These are phyloP conservation scores for Blumeria graminis DNA, from an alignment of 2,329 filamentous ascomycete species.

Conservation along the genomic window DNA sequence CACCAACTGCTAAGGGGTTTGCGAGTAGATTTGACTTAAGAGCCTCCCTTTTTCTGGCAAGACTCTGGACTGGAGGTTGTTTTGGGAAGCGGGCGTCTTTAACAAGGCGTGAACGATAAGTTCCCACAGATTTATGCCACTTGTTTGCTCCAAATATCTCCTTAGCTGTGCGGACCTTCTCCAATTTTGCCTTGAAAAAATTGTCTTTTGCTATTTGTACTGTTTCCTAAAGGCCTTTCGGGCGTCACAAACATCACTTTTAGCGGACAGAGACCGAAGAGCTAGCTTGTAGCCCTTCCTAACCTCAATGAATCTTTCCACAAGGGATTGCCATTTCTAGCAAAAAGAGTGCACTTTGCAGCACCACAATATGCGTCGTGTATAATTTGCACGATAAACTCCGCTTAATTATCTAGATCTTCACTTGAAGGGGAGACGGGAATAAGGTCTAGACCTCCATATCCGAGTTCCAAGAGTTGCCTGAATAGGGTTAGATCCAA, in stretches of 20 bases:
- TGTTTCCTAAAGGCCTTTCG: background rate
- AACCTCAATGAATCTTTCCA: background rate
- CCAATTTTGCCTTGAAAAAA: background rate
- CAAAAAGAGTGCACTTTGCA: background rate
- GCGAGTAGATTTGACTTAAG: background rate
- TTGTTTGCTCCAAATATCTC: background rate
- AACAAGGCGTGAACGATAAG: background rate
- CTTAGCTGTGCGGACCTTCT: background rate
- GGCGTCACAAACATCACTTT: background rate
- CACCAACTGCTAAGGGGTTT: background rate
- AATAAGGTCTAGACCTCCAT: background rate
- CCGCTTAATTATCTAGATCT: background rate
- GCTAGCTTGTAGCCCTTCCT: background rate
- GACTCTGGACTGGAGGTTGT: background rate
- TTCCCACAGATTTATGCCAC: background rate
- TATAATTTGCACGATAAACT: background rate
- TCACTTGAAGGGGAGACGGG: background rate
- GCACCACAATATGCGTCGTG: background rate
- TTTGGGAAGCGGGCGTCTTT: background rate
- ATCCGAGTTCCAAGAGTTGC: background rate
- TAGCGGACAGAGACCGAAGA: background rate
- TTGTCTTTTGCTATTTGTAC: background rate
- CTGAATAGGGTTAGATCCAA: background rate
- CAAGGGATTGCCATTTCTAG: background rate
- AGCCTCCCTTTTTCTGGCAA: background rate